Conservation (phyloP, 2,329 filamentous ascomycete species). For the Ophiostoma piceae region DNA sequence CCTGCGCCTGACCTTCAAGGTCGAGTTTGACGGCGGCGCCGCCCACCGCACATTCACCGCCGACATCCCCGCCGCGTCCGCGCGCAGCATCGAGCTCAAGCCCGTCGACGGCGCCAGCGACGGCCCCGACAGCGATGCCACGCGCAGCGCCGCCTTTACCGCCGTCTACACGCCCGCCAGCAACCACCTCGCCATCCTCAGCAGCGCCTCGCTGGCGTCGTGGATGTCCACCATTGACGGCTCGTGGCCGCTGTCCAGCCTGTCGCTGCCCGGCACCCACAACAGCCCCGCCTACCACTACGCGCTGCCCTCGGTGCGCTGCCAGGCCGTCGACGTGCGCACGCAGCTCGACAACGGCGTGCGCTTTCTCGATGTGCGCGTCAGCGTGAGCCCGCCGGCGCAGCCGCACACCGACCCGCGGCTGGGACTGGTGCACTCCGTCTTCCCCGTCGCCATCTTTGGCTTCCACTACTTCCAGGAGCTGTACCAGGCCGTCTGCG, state of each 20-base stretch:
- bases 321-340: slow-evolving; percentile 72
- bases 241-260: slow-evolving; percentile 65
- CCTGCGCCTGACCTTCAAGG: slow-evolving; percentile 67
- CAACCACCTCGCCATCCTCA: slow-evolving; percentile 60
- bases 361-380: slow-evolving; percentile 88
- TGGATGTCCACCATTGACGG: slow-evolving; percentile 81
- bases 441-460: slow-evolving; percentile 80
- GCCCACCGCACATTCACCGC: slow-evolving; percentile 56
- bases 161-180: slow-evolving; percentile 58
- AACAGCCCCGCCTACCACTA: slow-evolving; percentile 83
- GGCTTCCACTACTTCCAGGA: slow-evolving; percentile 75
- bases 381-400: slow-evolving; percentile 44
- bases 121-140: slow-evolving; percentile 9
- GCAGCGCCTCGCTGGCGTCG: slow-evolving; percentile 59
- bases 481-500: slow-evolving; percentile 64
- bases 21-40: slow-evolving; percentile 34
- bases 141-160: slow-evolving; percentile 46
- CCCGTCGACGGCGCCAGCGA: slow-evolving; percentile 41
- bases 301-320: slow-evolving; percentile 86
- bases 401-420: slow-evolving; percentile 48
- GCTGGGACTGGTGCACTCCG: slow-evolving; percentile 80
- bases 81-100: slow-evolving; percentile 56
- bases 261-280: slow-evolving; percentile 93
- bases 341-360: slow-evolving; percentile 85
- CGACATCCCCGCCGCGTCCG: slow-evolving; percentile 61